A percentile compares a stretch with the other conserved stretches of the same genome.
phyloP scores from a whole-genome alignment of 2,329 filamentous ascomycete genomes.

The Fusarium lateritium region DNA sequence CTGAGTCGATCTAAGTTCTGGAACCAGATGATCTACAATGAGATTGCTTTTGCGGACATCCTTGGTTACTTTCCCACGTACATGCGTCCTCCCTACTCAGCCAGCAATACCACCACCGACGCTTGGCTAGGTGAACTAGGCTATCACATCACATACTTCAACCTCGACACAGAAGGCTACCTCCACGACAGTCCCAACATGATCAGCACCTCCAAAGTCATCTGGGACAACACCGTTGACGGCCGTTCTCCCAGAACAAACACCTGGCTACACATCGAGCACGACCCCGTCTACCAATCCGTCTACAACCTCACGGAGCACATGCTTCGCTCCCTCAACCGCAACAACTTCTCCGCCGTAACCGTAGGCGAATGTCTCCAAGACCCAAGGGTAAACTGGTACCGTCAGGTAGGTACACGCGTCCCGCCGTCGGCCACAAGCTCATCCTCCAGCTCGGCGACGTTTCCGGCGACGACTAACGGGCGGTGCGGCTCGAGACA shows the following conservation, averaged over 20 bases:
- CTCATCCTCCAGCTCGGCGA: conserved; percentile 27
- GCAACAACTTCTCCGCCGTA: conserved; percentile 61
- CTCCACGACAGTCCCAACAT: conserved; percentile 64
- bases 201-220: conserved; percentile 62
- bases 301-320: conserved; percentile 61
- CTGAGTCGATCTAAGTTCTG: conserved; percentile 53
- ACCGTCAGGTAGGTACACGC: conserved; percentile 51
- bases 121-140: conserved; percentile 60
- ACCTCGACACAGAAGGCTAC: conserved; percentile 74
- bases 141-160: conserved; percentile 73
- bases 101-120: conserved; percentile 58
- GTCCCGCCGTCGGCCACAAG: conserved; percentile 4
- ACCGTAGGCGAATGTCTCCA: conserved; percentile 68
- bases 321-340: conserved; percentile 58
- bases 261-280: conserved; percentile 67
- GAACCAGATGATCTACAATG: conserved; percentile 60
- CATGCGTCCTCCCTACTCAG: conserved; percentile 64
- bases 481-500: conserved; percentile 46
- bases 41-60: conserved; percentile 59
- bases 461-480: conserved; percentile 43
- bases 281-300: conserved; percentile 64
- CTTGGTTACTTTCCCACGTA: conserved; percentile 60
- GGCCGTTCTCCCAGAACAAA: conserved; percentile 41
- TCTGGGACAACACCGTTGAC: conserved; percentile 57
- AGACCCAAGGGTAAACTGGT: conserved; percentile 68